Conservation (phyloP, 371 early-diverging fungal genomes). For the Polyrhizophydium stewartii region DNA sequence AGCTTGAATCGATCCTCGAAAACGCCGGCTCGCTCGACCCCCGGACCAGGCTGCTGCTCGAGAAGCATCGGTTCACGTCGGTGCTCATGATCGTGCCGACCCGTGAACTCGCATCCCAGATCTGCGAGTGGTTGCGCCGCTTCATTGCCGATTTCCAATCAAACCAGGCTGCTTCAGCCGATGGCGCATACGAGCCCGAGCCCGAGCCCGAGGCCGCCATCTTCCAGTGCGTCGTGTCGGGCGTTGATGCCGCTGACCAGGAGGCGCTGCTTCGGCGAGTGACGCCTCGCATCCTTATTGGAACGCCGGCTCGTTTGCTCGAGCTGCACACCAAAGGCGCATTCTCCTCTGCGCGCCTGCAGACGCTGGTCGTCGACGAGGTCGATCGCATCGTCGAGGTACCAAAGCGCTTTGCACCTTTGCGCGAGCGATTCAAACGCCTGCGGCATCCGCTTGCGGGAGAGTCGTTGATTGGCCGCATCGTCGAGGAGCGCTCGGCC, state of each 20-base stretch:
- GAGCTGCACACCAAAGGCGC: slow-evolving; percentile 35
- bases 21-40: neutral
- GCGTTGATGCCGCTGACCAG: slow-evolving; percentile 23
- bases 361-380: slow-evolving; percentile 69
- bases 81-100: slow-evolving; percentile 79
- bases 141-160: slow-evolving; percentile 12
- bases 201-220: neutral
- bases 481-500: slow-evolving; percentile 29
- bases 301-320: slow-evolving; percentile 61
- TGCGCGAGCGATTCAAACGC: slow-evolving; percentile 41
- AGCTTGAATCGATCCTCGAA: neutral
- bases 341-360: slow-evolving; percentile 45
- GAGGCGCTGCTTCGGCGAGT: slow-evolving; percentile 4
- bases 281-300: slow-evolving; percentile 56
- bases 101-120: slow-evolving; percentile 83
- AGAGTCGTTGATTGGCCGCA: slow-evolving; percentile 48
- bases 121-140: slow-evolving; percentile 33
- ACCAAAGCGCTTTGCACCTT: slow-evolving; percentile 55
- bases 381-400: slow-evolving; percentile 67
- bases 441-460: slow-evolving; percentile 62
- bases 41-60: neutral
- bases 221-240: slow-evolving; percentile 21
- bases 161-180: slow-evolving; percentile 14
- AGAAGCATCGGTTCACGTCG: slow-evolving; percentile 15
- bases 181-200: neutral